Percentiles rank a stretch among this genome's conserved stretches.
Evolutionary conservation across 257 asterid species (phyloP).

Genomic region (Fraxinus quadrangulata): DNA sequence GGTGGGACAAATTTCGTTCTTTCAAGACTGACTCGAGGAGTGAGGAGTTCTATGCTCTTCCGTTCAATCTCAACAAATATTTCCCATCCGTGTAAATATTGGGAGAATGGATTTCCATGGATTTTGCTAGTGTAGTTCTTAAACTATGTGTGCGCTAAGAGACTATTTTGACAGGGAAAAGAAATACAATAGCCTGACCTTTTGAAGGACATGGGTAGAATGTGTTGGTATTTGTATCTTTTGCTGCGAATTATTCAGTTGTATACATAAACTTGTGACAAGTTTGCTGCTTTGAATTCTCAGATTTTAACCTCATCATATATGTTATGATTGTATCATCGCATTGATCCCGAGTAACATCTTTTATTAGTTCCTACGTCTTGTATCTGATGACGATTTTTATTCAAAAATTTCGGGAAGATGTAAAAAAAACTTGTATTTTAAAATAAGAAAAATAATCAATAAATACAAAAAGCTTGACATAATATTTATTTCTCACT

Average conservation of each 20-base stretch:
- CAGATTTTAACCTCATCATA: not conserved
- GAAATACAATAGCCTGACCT: constrained; percentile 30
- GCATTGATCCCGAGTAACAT: too few relatives aligned
- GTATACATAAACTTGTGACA: not conserved
- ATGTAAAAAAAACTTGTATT: too few relatives aligned
- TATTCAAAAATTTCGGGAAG: too few relatives aligned
- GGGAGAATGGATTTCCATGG: constrained; percentile 15
- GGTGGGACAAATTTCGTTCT: constrained; percentile 63
- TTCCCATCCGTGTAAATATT: constrained; percentile 50
- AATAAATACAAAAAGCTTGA: too few relatives aligned
- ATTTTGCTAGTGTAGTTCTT: not conserved
- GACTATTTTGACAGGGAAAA: constrained; percentile 20
- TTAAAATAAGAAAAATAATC: too few relatives aligned
- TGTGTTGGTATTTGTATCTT: constrained; percentile 20
- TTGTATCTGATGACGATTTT: too few relatives aligned
- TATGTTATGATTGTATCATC: too few relatives aligned
- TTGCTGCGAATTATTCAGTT: constrained; percentile 29
- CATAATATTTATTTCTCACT: too few relatives aligned
- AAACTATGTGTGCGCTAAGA: constrained; percentile 1
- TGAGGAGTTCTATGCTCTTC: constrained; percentile 58
- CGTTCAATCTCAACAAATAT: constrained; percentile 55
- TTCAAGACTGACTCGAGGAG: constrained; percentile 50
- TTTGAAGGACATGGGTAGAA: constrained; percentile 12
- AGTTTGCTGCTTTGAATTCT: constrained; percentile 9
- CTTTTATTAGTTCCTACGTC: too few relatives aligned